Evolutionary conservation across 257 asterid genomes (phyloP), one percentile per base, ranked within the genome.

Genomic region (Euphrasia confusa): DNA sequence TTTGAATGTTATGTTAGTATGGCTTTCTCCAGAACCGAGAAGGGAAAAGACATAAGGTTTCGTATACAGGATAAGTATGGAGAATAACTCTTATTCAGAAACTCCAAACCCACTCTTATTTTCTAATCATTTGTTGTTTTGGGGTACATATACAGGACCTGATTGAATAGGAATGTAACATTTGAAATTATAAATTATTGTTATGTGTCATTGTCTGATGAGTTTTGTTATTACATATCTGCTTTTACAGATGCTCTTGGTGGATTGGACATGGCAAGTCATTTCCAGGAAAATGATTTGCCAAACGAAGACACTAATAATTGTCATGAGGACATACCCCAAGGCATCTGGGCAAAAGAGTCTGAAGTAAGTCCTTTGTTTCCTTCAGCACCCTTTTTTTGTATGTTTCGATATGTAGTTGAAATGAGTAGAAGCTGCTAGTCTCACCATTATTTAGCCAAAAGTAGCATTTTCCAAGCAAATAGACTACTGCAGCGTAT

Each of bases 241-340:
- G 63, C 69, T 61, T 61, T 54, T 68, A 42, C 73, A 74, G 85
- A 72, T 67, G 45, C 76, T 63, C 64, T 68, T 71, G 75, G 54
- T 40, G 81, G 65, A 58, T 9, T 56, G 10, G 81, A 79, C 64
- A 68, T 60, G 75, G 71, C 78, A 55, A 66, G 54, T 64, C 24
- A 54, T 61, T 21, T 63, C 65, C 75, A 65, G 47, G 79, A 78
- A 48, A 74, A 77, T 69, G 49, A 61, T 57, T 52, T 68, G 15
- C 77, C 63, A 55, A 66, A 49, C 5, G 79, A 66, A 30, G 75
- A 71, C 21, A 11, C 64, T 14, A 69, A 71, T 68, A 17, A 6
- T 59, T 65, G 69, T 53, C 71, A 52, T 35, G 86, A 83, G 60
- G 81, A 73, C 66, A 77, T 79, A 74, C 80, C 75, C 64, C 69